A percentile compares a stretch with the other conserved stretches of the same genome.
phyloP scores from a whole-genome alignment of 164 flowering plant species.

The Stephania japonica region DNA sequence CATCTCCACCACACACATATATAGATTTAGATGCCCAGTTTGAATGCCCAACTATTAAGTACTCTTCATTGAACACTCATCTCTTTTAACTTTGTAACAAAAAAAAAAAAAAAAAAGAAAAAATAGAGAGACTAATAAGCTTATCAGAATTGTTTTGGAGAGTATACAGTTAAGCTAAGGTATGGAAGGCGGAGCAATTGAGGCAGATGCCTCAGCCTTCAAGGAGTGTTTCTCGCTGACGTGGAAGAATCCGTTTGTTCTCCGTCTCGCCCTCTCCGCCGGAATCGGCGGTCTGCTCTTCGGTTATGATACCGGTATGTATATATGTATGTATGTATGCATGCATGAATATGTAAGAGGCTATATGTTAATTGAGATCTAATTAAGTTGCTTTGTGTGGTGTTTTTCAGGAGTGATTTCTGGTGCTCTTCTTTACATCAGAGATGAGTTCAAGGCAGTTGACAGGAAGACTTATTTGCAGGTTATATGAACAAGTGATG shows the following conservation, averaged over 20 bases:
- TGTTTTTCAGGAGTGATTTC: slow-evolving; percentile 55
- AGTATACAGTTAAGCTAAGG: neutral
- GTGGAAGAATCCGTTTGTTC: slow-evolving; percentile 63
- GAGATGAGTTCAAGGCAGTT: slow-evolving; percentile 57
- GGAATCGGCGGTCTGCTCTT: slow-evolving; percentile 71
- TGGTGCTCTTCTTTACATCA: slow-evolving; percentile 65
- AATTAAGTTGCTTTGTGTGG: neutral
- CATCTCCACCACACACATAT: neutral
- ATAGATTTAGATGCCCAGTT: too few relatives aligned
- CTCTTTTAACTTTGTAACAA: neutral
- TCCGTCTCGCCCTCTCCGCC: slow-evolving; percentile 64
- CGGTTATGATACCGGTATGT: slow-evolving; percentile 61
- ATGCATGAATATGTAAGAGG: neutral
- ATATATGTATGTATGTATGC: neutral
- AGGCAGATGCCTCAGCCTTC: slow-evolving; percentile 47
- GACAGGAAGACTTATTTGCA: slow-evolving; percentile 48
- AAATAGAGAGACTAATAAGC: too few relatives aligned
- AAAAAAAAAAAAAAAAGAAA: too few relatives aligned
- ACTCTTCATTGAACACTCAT: too few relatives aligned
- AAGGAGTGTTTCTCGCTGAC: slow-evolving; percentile 48
- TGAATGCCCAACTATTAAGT: too few relatives aligned
- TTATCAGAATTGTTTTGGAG: neutral
- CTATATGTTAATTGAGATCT: neutral
- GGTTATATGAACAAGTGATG: slow-evolving; percentile 26
- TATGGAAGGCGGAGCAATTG: slow-evolving; percentile 52